These are phyloP conservation scores for Solanum virginianum DNA, from an alignment of 257 asterid species.

Conservation along the genomic window DNA sequence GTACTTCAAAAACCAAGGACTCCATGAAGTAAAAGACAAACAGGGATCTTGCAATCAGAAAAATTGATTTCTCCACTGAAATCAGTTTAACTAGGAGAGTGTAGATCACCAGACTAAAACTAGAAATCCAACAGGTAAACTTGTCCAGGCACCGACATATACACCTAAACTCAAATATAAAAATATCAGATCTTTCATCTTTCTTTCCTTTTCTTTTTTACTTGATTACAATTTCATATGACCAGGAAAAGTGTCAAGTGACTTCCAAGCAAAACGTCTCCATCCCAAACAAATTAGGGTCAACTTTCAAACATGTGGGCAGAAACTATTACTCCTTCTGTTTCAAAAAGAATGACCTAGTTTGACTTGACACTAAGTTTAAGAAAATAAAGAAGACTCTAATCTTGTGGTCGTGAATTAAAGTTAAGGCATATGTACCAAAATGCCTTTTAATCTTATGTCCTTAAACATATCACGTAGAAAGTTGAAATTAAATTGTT, in stretches of 20 bases:
- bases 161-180: not conserved
- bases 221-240: not conserved
- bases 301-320: not conserved
- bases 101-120: not conserved
- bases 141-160: not conserved
- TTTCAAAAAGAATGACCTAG: too few relatives aligned
- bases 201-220: not conserved
- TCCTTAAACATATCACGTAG: too few relatives aligned
- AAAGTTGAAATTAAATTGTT: too few relatives aligned
- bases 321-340: not conserved
- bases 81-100: not conserved
- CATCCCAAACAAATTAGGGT: not conserved
- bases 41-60: not conserved
- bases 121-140: not conserved
- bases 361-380: too few relatives aligned
- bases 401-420: too few relatives aligned
- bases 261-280: not conserved
- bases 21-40: not conserved
- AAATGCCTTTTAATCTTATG: too few relatives aligned
- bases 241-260: not conserved
- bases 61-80: not conserved
- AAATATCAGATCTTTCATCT: not conserved
- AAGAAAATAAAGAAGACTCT: too few relatives aligned
- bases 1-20: conserved; percentile 6
- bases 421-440: too few relatives aligned